Evolutionary conservation across 768 basidiomycete genomes (phyloP).

Genomic region (Lactarius psammicola): DNA sequence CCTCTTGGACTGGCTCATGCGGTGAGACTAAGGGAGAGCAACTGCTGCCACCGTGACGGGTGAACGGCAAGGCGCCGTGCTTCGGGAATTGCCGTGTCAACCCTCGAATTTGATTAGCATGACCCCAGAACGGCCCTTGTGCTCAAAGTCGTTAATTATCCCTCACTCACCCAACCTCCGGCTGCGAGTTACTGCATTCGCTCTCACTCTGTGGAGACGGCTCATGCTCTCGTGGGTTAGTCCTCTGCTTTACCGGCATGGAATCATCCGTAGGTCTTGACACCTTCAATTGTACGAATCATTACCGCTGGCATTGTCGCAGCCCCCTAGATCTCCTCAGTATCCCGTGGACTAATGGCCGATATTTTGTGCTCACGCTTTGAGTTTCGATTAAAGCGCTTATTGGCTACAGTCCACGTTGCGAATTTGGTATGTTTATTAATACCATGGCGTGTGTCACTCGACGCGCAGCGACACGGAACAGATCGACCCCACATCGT

Average conservation of each 20-base stretch:
- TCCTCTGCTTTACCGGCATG: neutral
- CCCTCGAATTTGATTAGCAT: neutral
- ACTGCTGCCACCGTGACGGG: neutral
- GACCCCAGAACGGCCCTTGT: too few relatives aligned
- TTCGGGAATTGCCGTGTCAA: slow-evolving; percentile 18
- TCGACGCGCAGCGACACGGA: neutral
- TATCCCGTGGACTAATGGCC: neutral
- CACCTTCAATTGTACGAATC: neutral
- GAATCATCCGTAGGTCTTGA: neutral
- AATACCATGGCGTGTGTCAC: neutral
- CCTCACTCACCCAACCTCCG: too few relatives aligned
- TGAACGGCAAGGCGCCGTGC: slow-evolving; percentile 5
- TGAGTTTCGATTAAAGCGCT: neutral
- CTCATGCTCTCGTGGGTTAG: neutral
- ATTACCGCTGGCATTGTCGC: neutral
- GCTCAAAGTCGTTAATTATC: neutral
- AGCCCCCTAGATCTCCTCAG: neutral
- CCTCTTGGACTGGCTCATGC: slow-evolving; percentile 24
- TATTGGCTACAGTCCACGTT: neutral
- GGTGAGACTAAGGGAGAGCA: neutral
- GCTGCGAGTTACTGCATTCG: too few relatives aligned
- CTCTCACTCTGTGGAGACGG: neutral
- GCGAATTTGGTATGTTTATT: neutral
- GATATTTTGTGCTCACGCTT: neutral
- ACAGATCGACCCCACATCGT: slow-evolving; percentile 1